Evolutionary conservation across 2,329 filamentous ascomycete genomes (phyloP), one percentile per base, ranked within the genome.

Genomic region (Alternaria conjuncta): DNA sequence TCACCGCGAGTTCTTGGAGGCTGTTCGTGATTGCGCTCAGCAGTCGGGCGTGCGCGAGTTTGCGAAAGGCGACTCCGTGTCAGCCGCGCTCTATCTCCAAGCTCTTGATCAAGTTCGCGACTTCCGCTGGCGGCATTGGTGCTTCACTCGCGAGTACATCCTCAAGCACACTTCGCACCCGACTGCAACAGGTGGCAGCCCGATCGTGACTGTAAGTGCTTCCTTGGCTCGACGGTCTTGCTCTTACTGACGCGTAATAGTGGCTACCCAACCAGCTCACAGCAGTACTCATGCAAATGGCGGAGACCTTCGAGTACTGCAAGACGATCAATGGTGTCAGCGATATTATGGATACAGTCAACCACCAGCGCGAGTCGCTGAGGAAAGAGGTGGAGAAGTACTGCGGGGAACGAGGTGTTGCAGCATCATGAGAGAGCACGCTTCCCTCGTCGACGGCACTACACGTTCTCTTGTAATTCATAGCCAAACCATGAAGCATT

Each of bases 111-210:
- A 94, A 79, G 90, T 95, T 9, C 87, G 92, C 60, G 91, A 93
- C 77, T 95, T 95, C 83, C 84, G 92, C 63, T 95, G 92, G 90
- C 84, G 92, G 7, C 92, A 95, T 80, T 95, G 92, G 92, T 92
- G 91, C 78, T 95, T 95, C 76, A 92, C 91, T 3, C 86, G 92
- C 63, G 92, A 94, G 83, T 95, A 95, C 76, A 94, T 95, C 71
- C 85, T 95, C 66, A 93, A 93, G 84, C 87, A 88, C 74, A 94
- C 90, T 1, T 84, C 82, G 18, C 91, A 95, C 75, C 91, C 92
- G 0, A 93, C 90, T 2, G 92, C 92, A 0, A 95, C 92, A 0
- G 92, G 92, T 2, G 92, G 92, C 18, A 92, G 89, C 70, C 92
- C 92, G 4, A 94, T 95, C 65, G 91, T 94, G 15, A 94, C 91